Conservation (phyloP, 768 basidiomycete species). For the Dentipellis sp. region DNA sequence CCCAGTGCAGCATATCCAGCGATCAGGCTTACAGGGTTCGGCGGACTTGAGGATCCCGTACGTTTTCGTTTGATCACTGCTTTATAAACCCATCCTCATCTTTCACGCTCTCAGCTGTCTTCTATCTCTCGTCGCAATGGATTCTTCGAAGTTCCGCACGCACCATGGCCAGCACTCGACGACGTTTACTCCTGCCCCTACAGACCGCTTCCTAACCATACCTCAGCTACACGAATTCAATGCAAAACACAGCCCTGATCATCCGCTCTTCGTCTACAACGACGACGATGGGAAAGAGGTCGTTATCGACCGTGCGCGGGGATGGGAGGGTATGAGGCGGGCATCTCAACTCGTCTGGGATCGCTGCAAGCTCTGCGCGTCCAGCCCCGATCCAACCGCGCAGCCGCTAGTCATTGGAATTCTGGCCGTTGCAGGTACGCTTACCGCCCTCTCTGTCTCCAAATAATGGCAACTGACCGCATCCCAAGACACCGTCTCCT, state of each 20-base stretch:
- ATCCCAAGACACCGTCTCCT: not conserved
- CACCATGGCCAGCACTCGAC: no score
- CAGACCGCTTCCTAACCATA: constrained; percentile 21
- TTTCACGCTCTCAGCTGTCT: no score
- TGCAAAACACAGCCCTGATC: constrained; percentile 19
- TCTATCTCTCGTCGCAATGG: no score
- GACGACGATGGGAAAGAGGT: constrained; percentile 9
- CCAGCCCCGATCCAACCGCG: not conserved
- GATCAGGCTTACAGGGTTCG: no score
- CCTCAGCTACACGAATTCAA: constrained; percentile 30
- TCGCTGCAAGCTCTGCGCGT: not conserved
- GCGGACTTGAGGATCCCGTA: no score
- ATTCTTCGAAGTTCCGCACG: no score
- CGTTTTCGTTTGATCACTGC: no score
- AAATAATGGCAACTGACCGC: not conserved
- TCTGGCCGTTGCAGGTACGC: constrained; percentile 1
- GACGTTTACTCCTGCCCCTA: no score
- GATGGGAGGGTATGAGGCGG: not conserved
- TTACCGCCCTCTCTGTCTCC: constrained; percentile 2
- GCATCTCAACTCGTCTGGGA: not conserved
- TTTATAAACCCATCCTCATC: no score
- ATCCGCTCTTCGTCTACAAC: constrained; percentile 23
- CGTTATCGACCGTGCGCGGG: not conserved
- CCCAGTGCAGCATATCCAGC: no score
- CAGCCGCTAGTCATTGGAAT: not conserved